phyloP scores from a whole-genome alignment of 2,329 filamentous ascomycete genomes.

The Diaporthe citri region DNA sequence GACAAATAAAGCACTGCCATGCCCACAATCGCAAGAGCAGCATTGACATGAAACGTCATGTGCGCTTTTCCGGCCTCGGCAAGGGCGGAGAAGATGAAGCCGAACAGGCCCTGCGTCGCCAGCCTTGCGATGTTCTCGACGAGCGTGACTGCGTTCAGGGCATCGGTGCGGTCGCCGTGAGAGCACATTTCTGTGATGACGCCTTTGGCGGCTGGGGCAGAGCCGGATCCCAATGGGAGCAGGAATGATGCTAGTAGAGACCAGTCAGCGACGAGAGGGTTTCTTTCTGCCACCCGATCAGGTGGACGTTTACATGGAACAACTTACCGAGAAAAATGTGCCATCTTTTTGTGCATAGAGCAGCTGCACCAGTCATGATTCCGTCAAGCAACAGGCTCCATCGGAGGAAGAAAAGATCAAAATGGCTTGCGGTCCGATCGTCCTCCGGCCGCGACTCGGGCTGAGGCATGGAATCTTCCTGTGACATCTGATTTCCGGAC shows the following conservation, averaged over 20 bases:
- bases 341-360: conserved; percentile 73
- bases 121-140: conserved; percentile 78
- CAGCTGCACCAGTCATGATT: conserved; percentile 71
- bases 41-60: conserved; percentile 77
- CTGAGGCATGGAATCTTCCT: conserved; percentile 60
- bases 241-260: conserved; percentile 66
- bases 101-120: conserved; percentile 74
- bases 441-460: conserved; percentile 47
- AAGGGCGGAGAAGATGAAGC: conserved; percentile 74
- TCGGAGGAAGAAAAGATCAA: conserved; percentile 76
- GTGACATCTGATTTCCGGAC: conserved; percentile 44
- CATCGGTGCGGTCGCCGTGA: conserved; percentile 71
- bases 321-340: conserved; percentile 73
- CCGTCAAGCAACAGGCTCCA: conserved; percentile 76
- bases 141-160: conserved; percentile 76
- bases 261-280: not conserved
- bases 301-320: fast-evolving
- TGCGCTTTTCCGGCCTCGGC: conserved; percentile 70
- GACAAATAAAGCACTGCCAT: conserved; percentile 57
- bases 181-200: conserved; percentile 80
- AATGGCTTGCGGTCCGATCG: conserved; percentile 64
- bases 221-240: conserved; percentile 77
- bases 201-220: conserved; percentile 77
- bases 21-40: conserved; percentile 65
- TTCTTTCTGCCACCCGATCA: not conserved